These are phyloP conservation scores for Murraya paniculata DNA, from an alignment of 345 rosid genomes.

Conservation along the genomic window DNA sequence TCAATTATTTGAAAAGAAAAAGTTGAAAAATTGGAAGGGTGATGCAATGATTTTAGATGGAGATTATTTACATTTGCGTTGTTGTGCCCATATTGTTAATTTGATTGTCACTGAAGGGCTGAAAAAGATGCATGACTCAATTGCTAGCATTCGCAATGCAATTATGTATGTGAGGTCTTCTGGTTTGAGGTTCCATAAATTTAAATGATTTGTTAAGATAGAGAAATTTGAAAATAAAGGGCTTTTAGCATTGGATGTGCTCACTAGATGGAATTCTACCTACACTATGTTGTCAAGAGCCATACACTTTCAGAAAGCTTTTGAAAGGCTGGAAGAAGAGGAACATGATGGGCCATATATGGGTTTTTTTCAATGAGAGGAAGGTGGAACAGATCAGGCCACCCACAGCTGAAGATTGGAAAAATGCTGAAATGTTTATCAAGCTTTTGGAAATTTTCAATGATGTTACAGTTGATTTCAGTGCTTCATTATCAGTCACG, in stretches of 20 bases:
- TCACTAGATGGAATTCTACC: not conserved
- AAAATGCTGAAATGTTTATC: not conserved
- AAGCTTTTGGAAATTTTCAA: not conserved
- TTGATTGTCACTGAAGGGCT: not conserved
- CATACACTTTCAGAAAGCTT: too few relatives aligned
- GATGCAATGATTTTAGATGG: too few relatives aligned
- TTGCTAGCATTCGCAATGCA: not conserved
- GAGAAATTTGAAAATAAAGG: not conserved
- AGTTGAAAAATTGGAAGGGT: too few relatives aligned
- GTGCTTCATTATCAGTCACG: not conserved
- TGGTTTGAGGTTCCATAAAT: not conserved
- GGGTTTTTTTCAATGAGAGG: too few relatives aligned
- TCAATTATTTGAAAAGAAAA: not conserved
- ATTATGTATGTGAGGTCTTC: not conserved
- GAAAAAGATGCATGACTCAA: not conserved
- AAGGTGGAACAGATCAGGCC: not conserved
- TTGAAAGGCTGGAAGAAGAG: not conserved
- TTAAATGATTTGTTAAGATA: not conserved
- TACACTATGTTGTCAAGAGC: not conserved
- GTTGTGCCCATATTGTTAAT: not conserved
- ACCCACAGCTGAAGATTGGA: not conserved
- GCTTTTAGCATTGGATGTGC: not conserved
- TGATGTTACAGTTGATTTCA: not conserved
- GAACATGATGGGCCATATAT: not conserved
- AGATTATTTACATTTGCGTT: not conserved